Evolutionary conservation across 768 basidiomycete genomes (phyloP), one percentile per base, ranked within the genome.

Genomic region (Lentinula sp.): DNA sequence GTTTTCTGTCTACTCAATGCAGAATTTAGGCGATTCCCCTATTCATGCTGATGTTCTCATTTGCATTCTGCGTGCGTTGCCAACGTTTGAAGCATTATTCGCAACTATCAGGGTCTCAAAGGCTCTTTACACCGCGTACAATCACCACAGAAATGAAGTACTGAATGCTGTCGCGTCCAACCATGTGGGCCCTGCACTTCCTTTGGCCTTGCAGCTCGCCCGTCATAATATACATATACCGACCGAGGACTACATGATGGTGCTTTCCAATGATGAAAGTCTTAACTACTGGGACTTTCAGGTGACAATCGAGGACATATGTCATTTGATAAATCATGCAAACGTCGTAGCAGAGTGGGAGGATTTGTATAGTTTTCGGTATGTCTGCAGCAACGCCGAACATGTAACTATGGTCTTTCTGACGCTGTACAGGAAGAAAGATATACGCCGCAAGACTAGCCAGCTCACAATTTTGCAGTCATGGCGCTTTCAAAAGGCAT

Each of bases 111-210:
- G 69, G 15, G 53, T 59, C 23, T 73, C 68, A 8, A 69, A 71
- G 37, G 59, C 61, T 2, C 64, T 71, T 50, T 59, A 68, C 62
- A 46, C 42, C 9, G 60, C 70, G 15, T 73, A 66, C 54, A 45
- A 63, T 32, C 62, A 54, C 2, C 69, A 68, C 40, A 66, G 65
- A 35, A 65, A 68, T 45, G 67, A 66, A 35, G 63, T 70, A 39
- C 57, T 67, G 3, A 65, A 67, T 7, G 65, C 65, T 5, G 68
- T 73, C 18, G 66, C 70, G 4, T 70, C 66, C 46, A 71, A 70
- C 40, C 48, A 67, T 6, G 65, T 68, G 5, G 70, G 71, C 1
- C 64, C 68, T 9, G 66, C 65, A 4, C 60, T 71, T 42, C 69
- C 71, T 42, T 65, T 69, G 49, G 69, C 70, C 1, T 42, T 73